Percentiles rank a stretch among this genome's conserved stretches.
Conservation (phyloP, 2,329 filamentous ascomycete genomes). For the Aspergillus brasiliensis region DNA sequence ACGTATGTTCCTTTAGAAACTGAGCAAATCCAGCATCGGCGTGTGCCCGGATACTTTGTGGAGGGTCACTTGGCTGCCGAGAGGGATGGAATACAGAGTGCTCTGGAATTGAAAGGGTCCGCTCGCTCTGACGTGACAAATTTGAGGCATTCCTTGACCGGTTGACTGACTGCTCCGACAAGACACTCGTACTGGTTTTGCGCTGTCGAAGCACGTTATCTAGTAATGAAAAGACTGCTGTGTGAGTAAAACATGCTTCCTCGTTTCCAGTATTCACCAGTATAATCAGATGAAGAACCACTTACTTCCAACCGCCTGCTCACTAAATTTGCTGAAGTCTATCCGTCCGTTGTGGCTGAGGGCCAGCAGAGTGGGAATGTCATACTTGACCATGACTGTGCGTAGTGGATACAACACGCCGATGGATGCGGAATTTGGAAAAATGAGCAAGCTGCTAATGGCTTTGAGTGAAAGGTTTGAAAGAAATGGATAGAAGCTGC, state of each 20-base stretch:
- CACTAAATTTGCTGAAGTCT: slow-evolving; percentile 29
- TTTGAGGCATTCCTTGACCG: slow-evolving; percentile 26
- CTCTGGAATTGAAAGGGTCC: slow-evolving; percentile 16
- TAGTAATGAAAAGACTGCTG: slow-evolving; percentile 8
- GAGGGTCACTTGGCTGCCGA: slow-evolving; percentile 38
- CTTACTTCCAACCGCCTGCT: slow-evolving; percentile 36
- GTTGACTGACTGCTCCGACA: slow-evolving; percentile 31
- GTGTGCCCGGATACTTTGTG: slow-evolving; percentile 34
- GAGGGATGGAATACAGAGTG: slow-evolving; percentile 22
- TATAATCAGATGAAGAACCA: not conserved
- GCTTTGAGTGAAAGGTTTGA: not conserved
- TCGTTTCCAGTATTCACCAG: not conserved
- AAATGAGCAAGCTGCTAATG: not conserved
- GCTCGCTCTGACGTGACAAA: slow-evolving; percentile 24
- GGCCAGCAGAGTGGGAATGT: slow-evolving; percentile 40
- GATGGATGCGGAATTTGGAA: slow-evolving; percentile 6
- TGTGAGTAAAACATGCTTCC: not conserved
- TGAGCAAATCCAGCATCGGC: slow-evolving; percentile 47
- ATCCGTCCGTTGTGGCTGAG: slow-evolving; percentile 32
- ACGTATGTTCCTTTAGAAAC: slow-evolving; percentile 51
- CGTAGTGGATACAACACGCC: slow-evolving; percentile 10
- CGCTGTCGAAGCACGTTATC: slow-evolving; percentile 28
- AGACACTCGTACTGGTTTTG: slow-evolving; percentile 21
- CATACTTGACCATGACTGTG: slow-evolving; percentile 36
- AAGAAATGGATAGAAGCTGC: not conserved